phyloP scores from a whole-genome alignment of 306 rosid species.

The Bauhinia variegata region DNA sequence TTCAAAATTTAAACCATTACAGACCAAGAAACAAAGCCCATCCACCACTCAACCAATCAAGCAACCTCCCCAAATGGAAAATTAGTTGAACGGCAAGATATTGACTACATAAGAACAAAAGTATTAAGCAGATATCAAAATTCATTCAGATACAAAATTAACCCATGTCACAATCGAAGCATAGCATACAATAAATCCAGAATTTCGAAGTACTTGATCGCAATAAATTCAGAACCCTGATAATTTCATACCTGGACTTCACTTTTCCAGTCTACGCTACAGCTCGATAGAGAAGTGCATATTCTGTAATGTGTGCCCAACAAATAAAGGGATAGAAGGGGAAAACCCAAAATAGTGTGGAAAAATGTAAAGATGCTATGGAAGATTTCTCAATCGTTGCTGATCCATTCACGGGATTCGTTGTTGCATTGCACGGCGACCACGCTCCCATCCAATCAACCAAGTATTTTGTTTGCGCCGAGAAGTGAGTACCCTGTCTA shows the following conservation, averaged over 20 bases:
- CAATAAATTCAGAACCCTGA: not conserved
- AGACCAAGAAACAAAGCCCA: not conserved
- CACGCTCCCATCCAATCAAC: too few relatives aligned
- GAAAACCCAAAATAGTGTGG: too few relatives aligned
- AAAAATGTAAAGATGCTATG: too few relatives aligned
- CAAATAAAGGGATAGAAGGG: too few relatives aligned
- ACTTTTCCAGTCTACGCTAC: too few relatives aligned
- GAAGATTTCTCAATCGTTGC: too few relatives aligned
- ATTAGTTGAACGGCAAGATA: not conserved
- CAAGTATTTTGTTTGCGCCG: too few relatives aligned
- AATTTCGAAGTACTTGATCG: not conserved
- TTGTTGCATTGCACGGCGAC: too few relatives aligned
- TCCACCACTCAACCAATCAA: not conserved
- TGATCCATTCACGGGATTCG: too few relatives aligned
- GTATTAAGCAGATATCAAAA: not conserved
- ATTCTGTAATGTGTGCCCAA: too few relatives aligned
- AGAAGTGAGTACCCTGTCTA: too few relatives aligned
- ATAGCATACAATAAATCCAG: not conserved
- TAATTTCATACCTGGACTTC: not conserved
- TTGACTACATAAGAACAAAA: not conserved
- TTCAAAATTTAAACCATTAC: not conserved
- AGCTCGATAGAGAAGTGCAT: too few relatives aligned
- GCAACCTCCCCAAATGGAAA: not conserved
- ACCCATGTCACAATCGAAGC: not conserved
- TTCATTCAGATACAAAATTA: not conserved